Evolutionary conservation across 768 basidiomycete species (phyloP).

Genomic region (Psilocybe cubensis): DNA sequence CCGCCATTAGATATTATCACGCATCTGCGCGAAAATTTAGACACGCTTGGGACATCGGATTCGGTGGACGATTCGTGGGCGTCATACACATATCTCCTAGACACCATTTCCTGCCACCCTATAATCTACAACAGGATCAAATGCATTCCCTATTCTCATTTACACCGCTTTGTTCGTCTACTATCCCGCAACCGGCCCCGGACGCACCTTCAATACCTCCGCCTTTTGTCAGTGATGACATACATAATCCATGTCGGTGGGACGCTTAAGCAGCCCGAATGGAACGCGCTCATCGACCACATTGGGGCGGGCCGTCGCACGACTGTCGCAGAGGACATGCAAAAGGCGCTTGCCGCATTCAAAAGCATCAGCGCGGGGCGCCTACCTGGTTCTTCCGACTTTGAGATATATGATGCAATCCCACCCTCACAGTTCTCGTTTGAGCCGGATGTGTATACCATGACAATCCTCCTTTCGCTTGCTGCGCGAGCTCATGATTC

Average conservation of each 20-base stretch:
- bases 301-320: conserved; percentile 70
- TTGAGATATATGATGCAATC: conserved; percentile 4
- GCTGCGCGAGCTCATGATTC: conserved; percentile 56
- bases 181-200: conserved; percentile 58
- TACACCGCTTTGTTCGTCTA: conserved; percentile 65
- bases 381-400: conserved; percentile 39
- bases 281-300: conserved; percentile 75
- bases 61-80: conserved; percentile 40
- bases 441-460: conserved; percentile 69
- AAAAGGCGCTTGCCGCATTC: conserved; percentile 60
- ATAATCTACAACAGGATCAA: conserved; percentile 22
- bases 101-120: conserved; percentile 26
- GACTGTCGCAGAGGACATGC: conserved; percentile 59
- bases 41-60: conserved; percentile 21
- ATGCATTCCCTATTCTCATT: conserved; percentile 43
- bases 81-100: conserved; percentile 42
- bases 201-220: conserved; percentile 62
- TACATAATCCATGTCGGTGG: conserved; percentile 60
- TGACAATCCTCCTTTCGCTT: conserved; percentile 67
- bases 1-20: conserved; percentile 11
- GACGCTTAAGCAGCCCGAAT: conserved; percentile 62
- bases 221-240: conserved; percentile 69
- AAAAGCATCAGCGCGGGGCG: conserved; percentile 57
- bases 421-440: conserved; percentile 23
- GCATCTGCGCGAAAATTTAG: conserved; percentile 15